Evolutionary conservation across 2,329 filamentous ascomycete species (phyloP), one percentile per base, ranked within the genome.

Genomic region (Aspergillus fructus): DNA sequence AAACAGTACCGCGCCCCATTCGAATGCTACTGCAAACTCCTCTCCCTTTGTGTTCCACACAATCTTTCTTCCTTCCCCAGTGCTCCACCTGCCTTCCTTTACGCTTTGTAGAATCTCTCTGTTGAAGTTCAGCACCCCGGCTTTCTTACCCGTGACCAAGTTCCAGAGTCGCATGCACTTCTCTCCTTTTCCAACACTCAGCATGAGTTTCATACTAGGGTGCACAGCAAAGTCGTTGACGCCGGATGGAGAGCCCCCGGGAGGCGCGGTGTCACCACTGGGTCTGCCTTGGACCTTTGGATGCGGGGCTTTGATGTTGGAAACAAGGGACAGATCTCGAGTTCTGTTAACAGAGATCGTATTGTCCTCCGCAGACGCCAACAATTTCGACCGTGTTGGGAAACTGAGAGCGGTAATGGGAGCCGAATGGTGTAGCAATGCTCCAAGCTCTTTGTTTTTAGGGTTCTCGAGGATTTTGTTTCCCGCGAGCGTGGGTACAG

Each of bases 161-260:
- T 99, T 97, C 94, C 94, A 99, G 63, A 97, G 75, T 62, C 94
- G 82, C 90, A 99, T 96, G 69, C 88, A 91, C 63, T 86, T 87
- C 78, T 99, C 94, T 63, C 92, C 92, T 67, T 89, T 91, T 64
- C 91, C 89, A 8, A 97, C 92, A 66, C 86, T 96, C 59, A 99
- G 86, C 90, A 97, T 96, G 50, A 99, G 80, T 78, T 97, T 97
- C 84, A 96, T 91, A 73, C 90, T 96, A 0, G 94, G 93, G 72
- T 99, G 94, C 24, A 99, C 89, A 2, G 93, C 91, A 73, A 99
- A 96, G 72, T 93, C 90, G 72, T 96, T 97, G 64, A 97, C 86
- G 17, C 94, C 94, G n/a, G 88, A 85, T 0, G 93, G 93, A 24
- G 89, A 85, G 48, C 87, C 89, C 17, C 91, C 92, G 11, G 88